Evolutionary conservation across 1,284 basidiomycete species (phyloP).

Genomic region (Farysia itapuensis): DNA sequence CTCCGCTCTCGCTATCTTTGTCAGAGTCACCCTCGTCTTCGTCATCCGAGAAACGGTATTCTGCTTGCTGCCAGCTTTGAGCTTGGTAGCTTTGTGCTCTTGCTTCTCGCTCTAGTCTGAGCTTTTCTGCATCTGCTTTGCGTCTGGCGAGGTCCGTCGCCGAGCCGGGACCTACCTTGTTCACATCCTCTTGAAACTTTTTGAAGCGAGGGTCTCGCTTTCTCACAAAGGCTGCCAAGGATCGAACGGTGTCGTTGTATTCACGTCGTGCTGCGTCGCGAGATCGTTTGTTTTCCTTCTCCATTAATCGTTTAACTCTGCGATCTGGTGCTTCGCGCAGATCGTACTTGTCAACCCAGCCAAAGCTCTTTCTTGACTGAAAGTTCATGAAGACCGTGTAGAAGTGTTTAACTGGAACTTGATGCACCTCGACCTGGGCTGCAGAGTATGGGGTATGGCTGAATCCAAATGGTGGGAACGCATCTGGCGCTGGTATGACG

Average conservation of each 20-base stretch:
- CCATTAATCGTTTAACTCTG: slow-evolving; percentile 78
- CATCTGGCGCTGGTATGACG: slow-evolving; percentile 22
- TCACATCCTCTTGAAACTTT: slow-evolving; percentile 57
- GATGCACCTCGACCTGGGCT: slow-evolving; percentile 32
- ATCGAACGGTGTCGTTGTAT: slow-evolving; percentile 84
- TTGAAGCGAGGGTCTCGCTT: slow-evolving; percentile 94
- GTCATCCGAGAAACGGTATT: slow-evolving; percentile 43
- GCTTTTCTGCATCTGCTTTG: slow-evolving; percentile 62
- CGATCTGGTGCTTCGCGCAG: slow-evolving; percentile 81
- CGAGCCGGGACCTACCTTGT: slow-evolving; percentile 70
- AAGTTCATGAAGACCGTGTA: slow-evolving; percentile 88
- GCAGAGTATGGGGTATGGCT: slow-evolving; percentile 73
- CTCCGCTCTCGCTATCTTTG: background rate
- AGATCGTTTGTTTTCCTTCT: slow-evolving; percentile 91
- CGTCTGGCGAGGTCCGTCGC: slow-evolving; percentile 64
- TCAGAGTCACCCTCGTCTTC: slow-evolving; percentile 10
- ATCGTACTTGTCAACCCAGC: slow-evolving; percentile 86
- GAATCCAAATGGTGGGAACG: slow-evolving; percentile 76
- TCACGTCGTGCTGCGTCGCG: slow-evolving; percentile 84
- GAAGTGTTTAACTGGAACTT: slow-evolving; percentile 64
- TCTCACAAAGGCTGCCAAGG: slow-evolving; percentile 77
- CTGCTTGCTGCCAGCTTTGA: slow-evolving; percentile 51
- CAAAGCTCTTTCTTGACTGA: slow-evolving; percentile 82
- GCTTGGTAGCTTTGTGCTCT: slow-evolving; percentile 68
- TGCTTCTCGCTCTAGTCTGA: slow-evolving; percentile 61